phyloP scores from a whole-genome alignment of 257 asterid species.

The Salvia rosmarinus region DNA sequence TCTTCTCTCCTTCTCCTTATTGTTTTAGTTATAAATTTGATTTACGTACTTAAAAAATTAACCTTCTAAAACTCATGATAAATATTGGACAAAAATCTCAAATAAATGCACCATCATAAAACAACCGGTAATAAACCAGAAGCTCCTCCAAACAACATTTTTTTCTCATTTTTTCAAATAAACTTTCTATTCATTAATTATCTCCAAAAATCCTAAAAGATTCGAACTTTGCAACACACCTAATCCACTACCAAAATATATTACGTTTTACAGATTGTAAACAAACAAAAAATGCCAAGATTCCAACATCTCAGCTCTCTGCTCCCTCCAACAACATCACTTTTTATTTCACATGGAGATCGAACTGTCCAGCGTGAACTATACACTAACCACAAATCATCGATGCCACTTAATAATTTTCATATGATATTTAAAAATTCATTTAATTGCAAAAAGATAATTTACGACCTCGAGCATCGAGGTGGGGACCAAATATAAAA shows the following conservation, averaged over 20 bases:
- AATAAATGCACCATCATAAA: no score
- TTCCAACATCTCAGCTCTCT: constrained; percentile 60
- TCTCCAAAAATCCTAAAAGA: background rate
- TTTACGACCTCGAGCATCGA: constrained; percentile 44
- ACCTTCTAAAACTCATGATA: no score
- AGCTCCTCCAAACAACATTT: no score
- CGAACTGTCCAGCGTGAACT: constrained; percentile 35
- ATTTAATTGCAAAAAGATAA: background rate
- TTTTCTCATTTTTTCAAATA: no score
- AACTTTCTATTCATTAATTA: background rate
- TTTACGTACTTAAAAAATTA: no score
- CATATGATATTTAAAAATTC: background rate
- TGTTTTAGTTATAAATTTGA: no score
- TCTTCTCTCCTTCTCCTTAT: no score
- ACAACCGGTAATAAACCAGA: no score
- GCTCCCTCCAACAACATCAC: constrained; percentile 68
- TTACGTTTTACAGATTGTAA: background rate
- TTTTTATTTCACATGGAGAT: constrained; percentile 44
- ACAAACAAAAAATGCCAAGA: constrained; percentile 29
- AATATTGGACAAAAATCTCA: no score
- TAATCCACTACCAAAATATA: background rate
- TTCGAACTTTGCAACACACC: constrained; percentile 1
- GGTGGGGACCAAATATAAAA: constrained; percentile 47
- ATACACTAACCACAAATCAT: constrained; percentile 27
- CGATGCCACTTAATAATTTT: constrained; percentile 2